Evolutionary conservation across 2,329 filamentous ascomycete genomes (phyloP).

Genomic region (Torrubiellomyces zombiae): DNA sequence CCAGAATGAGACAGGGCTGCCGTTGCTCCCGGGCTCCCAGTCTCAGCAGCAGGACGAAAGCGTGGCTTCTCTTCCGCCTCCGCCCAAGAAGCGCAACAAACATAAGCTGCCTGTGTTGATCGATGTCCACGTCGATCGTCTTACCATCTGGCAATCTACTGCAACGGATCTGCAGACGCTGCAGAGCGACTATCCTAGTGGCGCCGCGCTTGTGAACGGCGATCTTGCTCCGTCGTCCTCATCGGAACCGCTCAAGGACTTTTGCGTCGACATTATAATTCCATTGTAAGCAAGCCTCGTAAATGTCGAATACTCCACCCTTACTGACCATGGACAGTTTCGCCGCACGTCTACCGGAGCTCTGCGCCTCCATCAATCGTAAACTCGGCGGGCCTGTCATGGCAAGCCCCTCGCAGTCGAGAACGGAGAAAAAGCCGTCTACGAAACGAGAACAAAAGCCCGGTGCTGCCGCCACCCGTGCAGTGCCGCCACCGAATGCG

Average conservation of each 20-base stretch:
- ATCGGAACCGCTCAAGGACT: slow-evolving; percentile 53
- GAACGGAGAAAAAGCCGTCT: slow-evolving; percentile 24
- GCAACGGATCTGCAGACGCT: slow-evolving; percentile 40
- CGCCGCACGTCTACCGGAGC: slow-evolving; percentile 54
- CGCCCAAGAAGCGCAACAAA: slow-evolving; percentile 38
- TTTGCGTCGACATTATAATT: slow-evolving; percentile 65
- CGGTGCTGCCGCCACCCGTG: slow-evolving; percentile 33
- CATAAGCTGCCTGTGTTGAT: slow-evolving; percentile 49
- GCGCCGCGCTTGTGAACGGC: slow-evolving; percentile 14
- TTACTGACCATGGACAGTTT: slow-evolving; percentile 37
- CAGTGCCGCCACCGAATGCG: slow-evolving; percentile 20
- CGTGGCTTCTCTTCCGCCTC: slow-evolving; percentile 10
- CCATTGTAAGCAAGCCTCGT: slow-evolving; percentile 44
- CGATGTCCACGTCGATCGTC: slow-evolving; percentile 58
- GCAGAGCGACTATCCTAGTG: slow-evolving; percentile 29
- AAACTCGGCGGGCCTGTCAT: slow-evolving; percentile 60
- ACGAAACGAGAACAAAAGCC: slow-evolving; percentile 30
- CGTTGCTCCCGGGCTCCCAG: slow-evolving; percentile 22
- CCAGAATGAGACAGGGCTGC: slow-evolving; percentile 28
- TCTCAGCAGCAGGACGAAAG: slow-evolving; percentile 11
- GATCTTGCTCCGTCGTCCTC: slow-evolving; percentile 23
- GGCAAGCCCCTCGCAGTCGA: slow-evolving; percentile 35
- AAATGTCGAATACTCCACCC: neutral
- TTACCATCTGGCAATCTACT: slow-evolving; percentile 74
- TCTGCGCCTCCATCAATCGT: slow-evolving; percentile 53